Conservation (phyloP, 306 rosid genomes). For the apple (Malus domestica) region ASM211411v1 NC_041798.1:41546001-41546500, state of each 20-base stretch:
- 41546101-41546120: background rate
- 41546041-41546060: background rate
- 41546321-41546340: background rate
- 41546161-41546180: background rate
- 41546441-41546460: background rate
- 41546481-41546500: background rate
- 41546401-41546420: background rate
- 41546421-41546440: background rate
- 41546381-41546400: background rate
- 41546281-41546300: too few relatives aligned
- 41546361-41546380: background rate
- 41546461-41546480: background rate
- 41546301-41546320: too few relatives aligned
- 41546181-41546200: background rate
- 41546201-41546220: background rate
- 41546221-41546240: background rate
- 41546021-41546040: too few relatives aligned
- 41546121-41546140: too few relatives aligned
- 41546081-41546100: too few relatives aligned
- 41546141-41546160: background rate
- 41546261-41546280: too few relatives aligned
- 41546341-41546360: background rate
- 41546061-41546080: too few relatives aligned
- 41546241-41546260: too few relatives aligned
- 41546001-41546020: too few relatives aligned